Evolutionary conservation across 2,329 filamentous ascomycete species (phyloP).

Genomic region (Aaosphaeria arxii): DNA sequence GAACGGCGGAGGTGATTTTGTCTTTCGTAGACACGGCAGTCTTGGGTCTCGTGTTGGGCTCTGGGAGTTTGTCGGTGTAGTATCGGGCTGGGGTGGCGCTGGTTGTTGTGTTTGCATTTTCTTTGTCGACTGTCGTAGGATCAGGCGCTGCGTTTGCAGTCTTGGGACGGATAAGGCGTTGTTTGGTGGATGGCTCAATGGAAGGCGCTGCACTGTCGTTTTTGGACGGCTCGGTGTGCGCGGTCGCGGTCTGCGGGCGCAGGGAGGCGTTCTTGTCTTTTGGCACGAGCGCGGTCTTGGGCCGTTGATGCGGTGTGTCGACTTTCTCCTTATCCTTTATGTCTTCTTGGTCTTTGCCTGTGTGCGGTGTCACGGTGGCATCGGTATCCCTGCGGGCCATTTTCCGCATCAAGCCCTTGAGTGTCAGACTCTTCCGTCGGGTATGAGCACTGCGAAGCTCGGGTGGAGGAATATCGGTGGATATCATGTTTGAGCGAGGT

Average conservation of each 20-base stretch:
- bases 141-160: too few species aligned
- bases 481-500: conserved; percentile 15
- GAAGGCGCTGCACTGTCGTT: too few species aligned
- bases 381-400: conserved; percentile 21
- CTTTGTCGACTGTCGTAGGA: too few species aligned
- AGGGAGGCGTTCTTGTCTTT: conserved; percentile 11
- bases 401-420: conserved; percentile 27
- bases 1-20: too few species aligned
- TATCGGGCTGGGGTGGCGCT: too few species aligned
- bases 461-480: conserved; percentile 16
- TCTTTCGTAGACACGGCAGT: too few species aligned
- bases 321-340: not conserved
- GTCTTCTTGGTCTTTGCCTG: conserved; percentile 3
- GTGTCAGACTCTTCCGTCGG: conserved; percentile 16
- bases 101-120: too few species aligned
- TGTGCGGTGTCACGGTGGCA: conserved; percentile 1
- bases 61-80: too few species aligned
- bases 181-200: too few species aligned
- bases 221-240: too few species aligned
- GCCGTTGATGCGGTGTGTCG: not conserved
- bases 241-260: conserved; percentile 8
- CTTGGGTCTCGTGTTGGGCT: too few species aligned
- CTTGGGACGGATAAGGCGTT: too few species aligned
- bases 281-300: conserved; percentile 7
- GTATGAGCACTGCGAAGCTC: conserved; percentile 20